A percentile compares a stretch with the other conserved stretches of the same genome.
Conservation (phyloP, 441 rosid genomes). For the Gossypium gossypioides region DNA sequence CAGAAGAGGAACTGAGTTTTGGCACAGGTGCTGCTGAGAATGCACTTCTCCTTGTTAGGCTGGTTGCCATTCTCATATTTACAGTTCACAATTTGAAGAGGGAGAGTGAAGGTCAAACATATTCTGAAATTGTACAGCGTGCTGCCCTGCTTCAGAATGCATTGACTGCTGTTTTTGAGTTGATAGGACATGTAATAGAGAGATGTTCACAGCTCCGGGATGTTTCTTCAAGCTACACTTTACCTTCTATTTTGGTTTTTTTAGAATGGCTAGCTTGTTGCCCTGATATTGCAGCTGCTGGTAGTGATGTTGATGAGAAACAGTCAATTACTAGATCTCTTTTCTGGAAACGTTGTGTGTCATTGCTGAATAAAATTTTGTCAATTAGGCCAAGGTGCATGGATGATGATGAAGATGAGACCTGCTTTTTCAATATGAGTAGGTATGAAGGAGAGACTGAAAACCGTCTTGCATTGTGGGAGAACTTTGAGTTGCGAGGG, state of each 20-base stretch:
- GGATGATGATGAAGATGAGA: slow-evolving; percentile 64
- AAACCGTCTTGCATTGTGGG: slow-evolving; percentile 77
- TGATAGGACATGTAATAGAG: slow-evolving; percentile 50
- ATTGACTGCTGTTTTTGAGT: slow-evolving; percentile 57
- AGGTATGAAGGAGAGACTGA: slow-evolving; percentile 78
- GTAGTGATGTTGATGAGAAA: slow-evolving; percentile 56
- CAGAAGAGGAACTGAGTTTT: slow-evolving; percentile 53
- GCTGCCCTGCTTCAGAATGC: slow-evolving; percentile 75
- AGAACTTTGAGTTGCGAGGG: slow-evolving; percentile 86
- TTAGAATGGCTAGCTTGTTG: slow-evolving; percentile 88
- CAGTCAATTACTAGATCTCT: slow-evolving; percentile 43
- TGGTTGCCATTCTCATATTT: slow-evolving; percentile 60
- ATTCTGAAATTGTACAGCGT: slow-evolving; percentile 85
- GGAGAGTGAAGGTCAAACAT: slow-evolving; percentile 72
- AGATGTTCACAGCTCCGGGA: slow-evolving; percentile 53
- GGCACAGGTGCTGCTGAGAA: slow-evolving; percentile 59
- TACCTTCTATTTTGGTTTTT: slow-evolving; percentile 75
- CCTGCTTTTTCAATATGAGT: slow-evolving; percentile 69
- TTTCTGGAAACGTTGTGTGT: slow-evolving; percentile 61
- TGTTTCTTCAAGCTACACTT: slow-evolving; percentile 61
- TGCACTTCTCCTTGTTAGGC: slow-evolving; percentile 57
- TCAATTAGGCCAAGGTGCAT: slow-evolving; percentile 33
- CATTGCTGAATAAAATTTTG: slow-evolving; percentile 62
- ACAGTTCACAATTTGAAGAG: slow-evolving; percentile 59
- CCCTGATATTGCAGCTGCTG: slow-evolving; percentile 55